A percentile compares a stretch with the other conserved stretches of the same genome.
phyloP scores from a whole-genome alignment of 495 filamentous ascomycete species.

The Staphylotrichum longicolle region DNA sequence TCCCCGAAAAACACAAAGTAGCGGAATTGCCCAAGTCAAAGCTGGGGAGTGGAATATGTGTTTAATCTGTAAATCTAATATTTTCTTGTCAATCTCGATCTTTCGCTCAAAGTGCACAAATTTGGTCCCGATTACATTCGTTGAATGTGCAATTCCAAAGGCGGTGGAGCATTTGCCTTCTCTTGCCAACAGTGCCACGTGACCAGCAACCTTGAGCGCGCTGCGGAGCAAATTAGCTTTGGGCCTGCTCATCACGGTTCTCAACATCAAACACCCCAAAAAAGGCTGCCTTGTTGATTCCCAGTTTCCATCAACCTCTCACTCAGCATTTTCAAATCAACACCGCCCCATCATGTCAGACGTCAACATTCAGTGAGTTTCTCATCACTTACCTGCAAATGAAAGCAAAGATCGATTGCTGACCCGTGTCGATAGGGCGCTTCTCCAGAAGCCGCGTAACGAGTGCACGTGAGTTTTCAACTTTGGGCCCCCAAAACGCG shows the following conservation, averaged over 20 bases:
- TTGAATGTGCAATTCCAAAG: not conserved
- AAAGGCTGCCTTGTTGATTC: not conserved
- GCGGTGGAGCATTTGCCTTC: not conserved
- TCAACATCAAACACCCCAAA: conserved; percentile 19
- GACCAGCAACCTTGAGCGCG: not conserved
- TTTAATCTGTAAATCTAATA: no score
- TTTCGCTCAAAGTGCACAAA: no score
- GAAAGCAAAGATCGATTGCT: not conserved
- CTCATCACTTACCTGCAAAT: no score
- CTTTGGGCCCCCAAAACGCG: not conserved
- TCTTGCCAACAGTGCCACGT: not conserved
- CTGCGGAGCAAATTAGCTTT: conserved; percentile 4
- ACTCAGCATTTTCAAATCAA: not conserved
- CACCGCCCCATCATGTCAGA: conserved; percentile 24
- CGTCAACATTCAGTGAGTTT: conserved; percentile 31
- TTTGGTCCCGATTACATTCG: no score
- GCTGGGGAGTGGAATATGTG: no score
- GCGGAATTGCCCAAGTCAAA: no score
- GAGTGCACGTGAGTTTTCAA: conserved; percentile 34
- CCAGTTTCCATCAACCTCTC: conserved; percentile 1
- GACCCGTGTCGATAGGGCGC: conserved; percentile 20
- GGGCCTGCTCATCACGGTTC: conserved; percentile 12
- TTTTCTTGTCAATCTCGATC: no score
- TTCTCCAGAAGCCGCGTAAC: conserved; percentile 33
- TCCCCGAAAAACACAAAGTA: no score